Percentiles rank a stretch among this genome's conserved stretches.
phyloP scores from a whole-genome alignment of 768 basidiomycete genomes.

The Calocybe gangraenosa region DNA sequence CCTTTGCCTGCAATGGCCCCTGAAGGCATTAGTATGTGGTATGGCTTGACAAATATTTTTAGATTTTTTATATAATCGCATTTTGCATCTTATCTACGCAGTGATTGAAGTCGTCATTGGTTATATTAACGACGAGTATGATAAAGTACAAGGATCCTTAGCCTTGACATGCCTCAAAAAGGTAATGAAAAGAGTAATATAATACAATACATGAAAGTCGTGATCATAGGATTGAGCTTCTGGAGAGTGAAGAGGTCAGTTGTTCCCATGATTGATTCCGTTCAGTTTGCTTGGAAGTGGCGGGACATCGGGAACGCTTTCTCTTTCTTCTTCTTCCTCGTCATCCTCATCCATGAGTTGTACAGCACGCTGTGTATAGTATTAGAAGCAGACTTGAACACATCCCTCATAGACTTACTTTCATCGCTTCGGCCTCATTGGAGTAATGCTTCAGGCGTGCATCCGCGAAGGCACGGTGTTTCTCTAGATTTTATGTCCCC shows the following conservation, averaged over 20 bases:
- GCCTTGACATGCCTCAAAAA: background rate
- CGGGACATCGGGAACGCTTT: constrained; percentile 2
- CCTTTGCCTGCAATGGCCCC: constrained; percentile 49
- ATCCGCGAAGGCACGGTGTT: constrained; percentile 77
- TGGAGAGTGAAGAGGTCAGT: constrained; percentile 3
- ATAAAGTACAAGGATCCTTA: background rate
- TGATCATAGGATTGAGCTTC: background rate
- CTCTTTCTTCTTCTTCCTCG: constrained; percentile 29
- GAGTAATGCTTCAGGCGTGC: constrained; percentile 85
- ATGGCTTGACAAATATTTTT: too few species aligned
- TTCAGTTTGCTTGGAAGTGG: constrained; percentile 19
- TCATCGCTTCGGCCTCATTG: constrained; percentile 91
- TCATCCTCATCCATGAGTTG: constrained; percentile 64
- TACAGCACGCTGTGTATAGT: constrained; percentile 50
- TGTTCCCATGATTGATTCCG: constrained; percentile 19
- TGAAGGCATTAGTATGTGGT: constrained; percentile 16
- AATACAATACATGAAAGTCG: background rate
- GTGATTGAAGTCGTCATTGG: background rate
- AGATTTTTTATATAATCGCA: too few species aligned
- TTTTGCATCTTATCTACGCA: constrained; percentile 9
- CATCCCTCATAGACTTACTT: constrained; percentile 39
- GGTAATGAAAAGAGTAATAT: constrained; percentile 1
- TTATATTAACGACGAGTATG: background rate
- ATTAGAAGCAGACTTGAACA: constrained; percentile 6
- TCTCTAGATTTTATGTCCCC: constrained; percentile 61